phyloP scores from a whole-genome alignment of 2,329 filamentous ascomycete species.

The Fusarium annulatum region DNA sequence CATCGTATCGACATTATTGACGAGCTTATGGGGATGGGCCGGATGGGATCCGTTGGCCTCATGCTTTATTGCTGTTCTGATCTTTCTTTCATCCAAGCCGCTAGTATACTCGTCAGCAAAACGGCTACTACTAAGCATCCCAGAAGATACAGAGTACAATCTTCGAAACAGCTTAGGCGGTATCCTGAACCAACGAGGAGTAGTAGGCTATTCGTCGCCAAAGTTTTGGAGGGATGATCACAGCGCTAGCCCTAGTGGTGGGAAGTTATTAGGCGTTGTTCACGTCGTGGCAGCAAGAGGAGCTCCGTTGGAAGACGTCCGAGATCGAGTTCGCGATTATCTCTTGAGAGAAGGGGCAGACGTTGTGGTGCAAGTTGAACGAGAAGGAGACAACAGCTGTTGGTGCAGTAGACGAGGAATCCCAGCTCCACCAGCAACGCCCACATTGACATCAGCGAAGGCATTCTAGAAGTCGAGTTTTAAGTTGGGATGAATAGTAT shows the following conservation, averaged over 20 bases:
- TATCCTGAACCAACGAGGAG: conserved; percentile 82
- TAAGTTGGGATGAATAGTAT: conserved; percentile 12
- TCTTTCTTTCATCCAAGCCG: conserved; percentile 91
- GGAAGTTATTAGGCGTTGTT: conserved; percentile 81
- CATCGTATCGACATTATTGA: conserved; percentile 89
- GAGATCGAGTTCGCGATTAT: conserved; percentile 79
- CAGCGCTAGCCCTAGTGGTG: conserved; percentile 54
- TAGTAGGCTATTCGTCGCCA: conserved; percentile 85
- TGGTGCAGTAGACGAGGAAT: conserved; percentile 62
- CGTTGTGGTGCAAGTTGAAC: conserved; percentile 87
- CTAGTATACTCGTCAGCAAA: conserved; percentile 87
- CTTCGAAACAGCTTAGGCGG: conserved; percentile 88
- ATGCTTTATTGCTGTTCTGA: conserved; percentile 91
- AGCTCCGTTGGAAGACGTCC: conserved; percentile 83
- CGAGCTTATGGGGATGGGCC: conserved; percentile 88
- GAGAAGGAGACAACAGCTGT: conserved; percentile 77
- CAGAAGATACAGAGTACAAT: conserved; percentile 86
- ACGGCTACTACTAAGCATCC: conserved; percentile 84
- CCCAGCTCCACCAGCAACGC: conserved; percentile 42
- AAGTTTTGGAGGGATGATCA: conserved; percentile 93
- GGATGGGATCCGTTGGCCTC: conserved; percentile 96
- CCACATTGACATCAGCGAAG: conserved; percentile 48
- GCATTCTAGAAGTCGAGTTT: conserved; percentile 46
- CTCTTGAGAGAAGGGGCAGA: conserved; percentile 79
- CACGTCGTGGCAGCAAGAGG: conserved; percentile 81